Evolutionary conservation across 176 grass and related monocot species (phyloP), one percentile per base, ranked within the genome.

Genomic region (Panicum miliaceum): DNA sequence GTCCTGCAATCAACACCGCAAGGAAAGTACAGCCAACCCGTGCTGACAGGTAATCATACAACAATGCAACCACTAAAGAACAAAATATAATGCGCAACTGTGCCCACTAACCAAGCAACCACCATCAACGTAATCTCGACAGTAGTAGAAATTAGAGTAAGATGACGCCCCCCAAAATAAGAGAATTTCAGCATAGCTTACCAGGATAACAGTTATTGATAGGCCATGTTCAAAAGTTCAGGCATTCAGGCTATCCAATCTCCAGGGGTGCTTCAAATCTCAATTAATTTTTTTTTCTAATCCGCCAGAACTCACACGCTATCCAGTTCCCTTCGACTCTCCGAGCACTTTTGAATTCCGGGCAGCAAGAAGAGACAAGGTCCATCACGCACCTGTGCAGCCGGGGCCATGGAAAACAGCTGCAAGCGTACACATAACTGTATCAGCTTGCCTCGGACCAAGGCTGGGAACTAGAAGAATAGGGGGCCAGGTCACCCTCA

Each of bases 301-400:
- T 13, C 18, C 15, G 7, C 58, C 20, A 38, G 46, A 12, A n/a
- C n/a, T 76, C 60, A 26, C 58, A 75, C 58, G 81, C 29, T 51
- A 63, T 59, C 34, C 35, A 20, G 59, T 38, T 57, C n/a, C 42
- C 82, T 34, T 54, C 25, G 10, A 34, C n/a, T 5, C 13, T 50
- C 4, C n/a, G 29, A 32, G 29, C 29, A 9, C 47, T 34, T 26
- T 40, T 0, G 43, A 50, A 18, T 27, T 48, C 68, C n/a, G 12
- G 23, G 76, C 82, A 76, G 29, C 34, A 6, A 43, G 51, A 54
- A 53, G 18, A n/a, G 52, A 27, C 76, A 80, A 12, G 76, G 66
- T 71, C 32, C 43, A 63, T 1, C 18, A 22, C 22, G 58, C 67
- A 62, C 15, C 34, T 18, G 42, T 72, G 15, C 32, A 80, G 22